Evolutionary conservation across 2,329 filamentous ascomycete genomes (phyloP), one percentile per base, ranked within the genome.

Genomic region (Hymenoscyphus albidus): DNA sequence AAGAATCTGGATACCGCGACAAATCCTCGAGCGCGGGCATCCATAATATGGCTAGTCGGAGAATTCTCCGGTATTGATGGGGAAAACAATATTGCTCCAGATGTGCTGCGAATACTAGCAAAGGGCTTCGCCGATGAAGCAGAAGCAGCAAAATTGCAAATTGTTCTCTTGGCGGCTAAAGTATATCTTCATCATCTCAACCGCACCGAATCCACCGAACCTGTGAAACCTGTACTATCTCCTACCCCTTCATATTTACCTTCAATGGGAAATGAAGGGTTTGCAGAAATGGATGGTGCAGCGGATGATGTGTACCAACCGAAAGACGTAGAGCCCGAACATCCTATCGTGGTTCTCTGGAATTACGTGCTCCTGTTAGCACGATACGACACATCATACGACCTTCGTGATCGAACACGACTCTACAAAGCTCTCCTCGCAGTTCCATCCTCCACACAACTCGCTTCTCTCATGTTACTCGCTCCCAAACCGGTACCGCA

Each of bases 11-110:
- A 97, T 73, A 90, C 89, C 3, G 91, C 93, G 1, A 92, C 90
- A 0, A 93, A 95, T 67, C 88, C 95, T 1, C 89, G 93, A 66
- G 95, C 95, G 3, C 85, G 95, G 69, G 95, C 95, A 2, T 97
- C 92, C 59, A 97, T 99, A 68, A 90, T 99, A 71, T 99, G 95
- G 95, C 85, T 99, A 0, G 93, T 98, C 0, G 95, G 95, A 57
- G 95, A 99, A 77, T 98, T 96, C 72, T 87, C 94, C 0, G 92
- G 92, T 0, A 77, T 90, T 2, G 87, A 92, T 63, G 85, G 88
- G 10, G 88, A 93, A 65, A 88, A 95, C 74, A 96, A 96, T 72
- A 94, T 99, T 67, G 95, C 95, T 0, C 88, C 94, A 0, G 95
- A 99, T 73, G 93, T 98, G 6, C 80, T 98, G 40, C 87, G 95